Evolutionary conservation across 129 eudicot species (phyloP).

Genomic region (Artemisia argyi): DNA sequence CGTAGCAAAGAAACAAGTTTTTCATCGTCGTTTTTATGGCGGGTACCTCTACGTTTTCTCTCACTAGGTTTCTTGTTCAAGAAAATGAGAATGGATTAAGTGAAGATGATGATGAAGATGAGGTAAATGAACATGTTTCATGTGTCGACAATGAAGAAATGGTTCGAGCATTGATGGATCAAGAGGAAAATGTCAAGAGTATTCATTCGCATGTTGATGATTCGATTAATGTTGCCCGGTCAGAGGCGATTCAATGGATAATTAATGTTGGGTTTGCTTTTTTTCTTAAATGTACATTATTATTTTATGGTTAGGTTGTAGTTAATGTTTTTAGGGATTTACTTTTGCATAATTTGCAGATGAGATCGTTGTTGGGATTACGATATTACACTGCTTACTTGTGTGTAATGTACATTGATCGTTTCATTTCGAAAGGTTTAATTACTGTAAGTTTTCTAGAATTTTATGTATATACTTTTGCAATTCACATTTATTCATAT

Average conservation of each 20-base stretch:
- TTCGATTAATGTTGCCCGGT: conserved; percentile 45
- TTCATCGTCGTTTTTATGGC: conserved; percentile 20
- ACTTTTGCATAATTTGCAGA: conserved; percentile 34
- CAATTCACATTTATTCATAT: no score
- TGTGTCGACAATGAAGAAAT: conserved; percentile 43
- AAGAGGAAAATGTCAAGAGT: conserved; percentile 31
- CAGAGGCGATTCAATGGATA: conserved; percentile 60
- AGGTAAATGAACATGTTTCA: conserved; percentile 13
- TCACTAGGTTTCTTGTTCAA: conserved; percentile 38
- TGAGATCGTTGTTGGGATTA: conserved; percentile 37
- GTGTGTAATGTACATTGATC: conserved; percentile 63
- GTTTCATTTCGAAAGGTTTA: conserved; percentile 45
- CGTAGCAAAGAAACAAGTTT: background rate
- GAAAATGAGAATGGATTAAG: conserved; percentile 26
- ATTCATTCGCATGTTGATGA: conserved; percentile 1
- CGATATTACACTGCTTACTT: conserved; percentile 56
- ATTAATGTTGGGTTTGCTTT: conserved; percentile 42
- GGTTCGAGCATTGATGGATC: conserved; percentile 35
- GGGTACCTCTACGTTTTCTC: conserved; percentile 36
- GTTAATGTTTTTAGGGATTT: no score
- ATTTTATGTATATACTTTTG: no score
- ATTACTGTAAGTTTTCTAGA: conserved; percentile 41
- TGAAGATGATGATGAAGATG: conserved; percentile 34
- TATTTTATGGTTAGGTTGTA: no score
- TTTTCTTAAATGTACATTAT: background rate